Base-by-base conservation (phyloP, 73 alveolate genomes). In the Symbiodinium pilosum region DNA sequence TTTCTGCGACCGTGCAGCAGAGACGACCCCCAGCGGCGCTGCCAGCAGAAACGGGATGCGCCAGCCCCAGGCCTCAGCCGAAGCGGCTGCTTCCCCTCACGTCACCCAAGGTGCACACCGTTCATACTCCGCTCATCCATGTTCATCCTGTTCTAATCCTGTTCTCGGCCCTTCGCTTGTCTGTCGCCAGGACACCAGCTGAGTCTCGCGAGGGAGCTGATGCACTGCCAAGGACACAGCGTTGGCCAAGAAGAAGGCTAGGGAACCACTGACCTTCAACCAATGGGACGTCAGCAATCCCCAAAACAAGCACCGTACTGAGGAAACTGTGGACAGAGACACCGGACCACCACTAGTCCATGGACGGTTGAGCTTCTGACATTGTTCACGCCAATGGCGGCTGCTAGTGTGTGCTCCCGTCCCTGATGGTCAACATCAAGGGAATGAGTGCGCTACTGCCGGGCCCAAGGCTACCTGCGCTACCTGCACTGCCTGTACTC, bases 311-410 rank as follows among this genome's bases (percentile, higher is more conserved):
- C 30, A 16, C 21, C 12, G 68, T 16, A 16, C 68, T 51, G 21
- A 51, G 68, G 68, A 24, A 16, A 16, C 12, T 54, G 24, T 5
- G 32, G 64, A 47, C 64, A 47, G 24, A 11, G 64, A 54, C 73
- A 24, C 73, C 20, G 6, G 30, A 26, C 24, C 59, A 47, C 59
- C 6, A 9, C 59, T 47, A 6, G 59, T 14, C 6, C 59, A 9
- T 47, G 21, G 21, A 47, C 59, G 14, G 6, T 47, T 6, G 6
- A 28, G 81, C 89, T 44, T 3, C 83, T 91, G 32, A 91, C 52
- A n/a, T 91, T 91, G 97, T 91, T 91, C 32, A 91, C 89, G 51
- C 97, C 97, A n/a, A 91, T 91, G 34, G 97, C 97, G 4, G 97
- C 97, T 1, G 89, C 97, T 51, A 91, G 54, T 54, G 97, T 91